These are phyloP conservation scores for Pseudocercospora cruenta DNA, from an alignment of 2,329 filamentous ascomycete genomes.

Conservation along the genomic window DNA sequence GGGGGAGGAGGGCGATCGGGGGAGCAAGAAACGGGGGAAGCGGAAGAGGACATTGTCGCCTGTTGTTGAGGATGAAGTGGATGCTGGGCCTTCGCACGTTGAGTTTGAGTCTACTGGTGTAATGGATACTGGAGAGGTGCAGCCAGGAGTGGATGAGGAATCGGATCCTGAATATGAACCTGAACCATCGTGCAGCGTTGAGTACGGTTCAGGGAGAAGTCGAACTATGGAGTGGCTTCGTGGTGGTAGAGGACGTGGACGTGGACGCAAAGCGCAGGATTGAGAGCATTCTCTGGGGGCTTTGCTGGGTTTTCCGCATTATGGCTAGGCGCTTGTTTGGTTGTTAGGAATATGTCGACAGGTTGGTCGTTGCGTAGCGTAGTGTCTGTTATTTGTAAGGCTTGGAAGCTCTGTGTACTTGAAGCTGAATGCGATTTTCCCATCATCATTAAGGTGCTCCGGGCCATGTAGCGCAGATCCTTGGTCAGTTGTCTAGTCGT, in stretches of 20 bases:
- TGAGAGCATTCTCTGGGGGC: neutral
- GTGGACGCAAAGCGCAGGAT: neutral
- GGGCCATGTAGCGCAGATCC: too few relatives aligned
- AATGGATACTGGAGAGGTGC: neutral
- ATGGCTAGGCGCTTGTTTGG: too few relatives aligned
- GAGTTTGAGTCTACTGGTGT: neutral
- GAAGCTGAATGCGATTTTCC: too few relatives aligned
- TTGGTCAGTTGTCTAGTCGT: too few relatives aligned
- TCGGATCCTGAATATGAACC: neutral
- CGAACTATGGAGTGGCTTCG: neutral
- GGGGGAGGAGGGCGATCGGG: neutral
- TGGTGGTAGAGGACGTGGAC: neutral
- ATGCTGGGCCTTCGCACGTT: neutral
- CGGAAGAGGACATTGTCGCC: conserved; percentile 4
- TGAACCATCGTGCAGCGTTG: neutral
- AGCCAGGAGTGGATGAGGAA: neutral
- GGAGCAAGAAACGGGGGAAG: conserved; percentile 2
- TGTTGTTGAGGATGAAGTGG: neutral
- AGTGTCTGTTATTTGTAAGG: too few relatives aligned
- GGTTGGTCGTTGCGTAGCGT: too few relatives aligned
- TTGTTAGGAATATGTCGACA: too few relatives aligned
- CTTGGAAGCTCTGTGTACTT: too few relatives aligned
- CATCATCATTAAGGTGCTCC: too few relatives aligned
- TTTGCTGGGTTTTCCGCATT: too few relatives aligned
- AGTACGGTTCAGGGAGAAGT: neutral